Evolutionary conservation across 2,329 filamentous ascomycete genomes (phyloP).

Genomic region (Penicillium sp.): DNA sequence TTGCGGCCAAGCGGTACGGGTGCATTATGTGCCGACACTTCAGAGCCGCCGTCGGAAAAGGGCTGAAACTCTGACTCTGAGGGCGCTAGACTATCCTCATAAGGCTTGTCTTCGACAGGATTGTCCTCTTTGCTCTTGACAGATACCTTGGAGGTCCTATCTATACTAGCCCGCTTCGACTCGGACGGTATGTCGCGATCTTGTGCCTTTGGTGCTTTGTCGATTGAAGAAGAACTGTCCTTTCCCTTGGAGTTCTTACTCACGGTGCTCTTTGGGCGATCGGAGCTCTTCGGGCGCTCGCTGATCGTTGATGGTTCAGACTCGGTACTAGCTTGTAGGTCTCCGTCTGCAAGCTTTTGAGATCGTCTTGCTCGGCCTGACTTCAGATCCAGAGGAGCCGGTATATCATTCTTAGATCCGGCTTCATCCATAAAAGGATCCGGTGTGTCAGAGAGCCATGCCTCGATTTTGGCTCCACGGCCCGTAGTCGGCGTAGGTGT

Average conservation of each 20-base stretch:
- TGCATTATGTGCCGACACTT: slow-evolving; percentile 37
- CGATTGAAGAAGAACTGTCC: slow-evolving; percentile 15
- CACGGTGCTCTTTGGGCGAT: slow-evolving; percentile 26
- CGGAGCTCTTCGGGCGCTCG: slow-evolving; percentile 9
- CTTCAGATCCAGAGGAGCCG: slow-evolving; percentile 43
- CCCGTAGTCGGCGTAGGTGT: slow-evolving; percentile 39
- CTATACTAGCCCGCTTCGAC: slow-evolving; percentile 25
- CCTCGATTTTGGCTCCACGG: slow-evolving; percentile 56
- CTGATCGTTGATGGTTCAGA: slow-evolving; percentile 29
- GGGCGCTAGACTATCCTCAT: slow-evolving; percentile 27
- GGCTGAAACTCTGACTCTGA: slow-evolving; percentile 29
- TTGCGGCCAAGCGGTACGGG: slow-evolving; percentile 43
- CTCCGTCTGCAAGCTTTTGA: slow-evolving; percentile 25
- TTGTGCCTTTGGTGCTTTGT: slow-evolving; percentile 10
- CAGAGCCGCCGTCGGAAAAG: slow-evolving; percentile 37
- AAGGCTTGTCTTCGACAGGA: slow-evolving; percentile 12
- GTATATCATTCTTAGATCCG: slow-evolving; percentile 37
- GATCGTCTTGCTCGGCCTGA: slow-evolving; percentile 35
- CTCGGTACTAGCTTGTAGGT: slow-evolving; percentile 13
- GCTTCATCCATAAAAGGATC: slow-evolving; percentile 54
- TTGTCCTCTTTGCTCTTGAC: slow-evolving; percentile 17
- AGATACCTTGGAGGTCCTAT: slow-evolving; percentile 13
- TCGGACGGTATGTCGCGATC: slow-evolving; percentile 4
- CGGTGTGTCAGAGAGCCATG: slow-evolving; percentile 58
- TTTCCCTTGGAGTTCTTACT: slow-evolving; percentile 24